Base-by-base conservation (phyloP, 345 rosid species). In the Adansonia digitata region DNA sequence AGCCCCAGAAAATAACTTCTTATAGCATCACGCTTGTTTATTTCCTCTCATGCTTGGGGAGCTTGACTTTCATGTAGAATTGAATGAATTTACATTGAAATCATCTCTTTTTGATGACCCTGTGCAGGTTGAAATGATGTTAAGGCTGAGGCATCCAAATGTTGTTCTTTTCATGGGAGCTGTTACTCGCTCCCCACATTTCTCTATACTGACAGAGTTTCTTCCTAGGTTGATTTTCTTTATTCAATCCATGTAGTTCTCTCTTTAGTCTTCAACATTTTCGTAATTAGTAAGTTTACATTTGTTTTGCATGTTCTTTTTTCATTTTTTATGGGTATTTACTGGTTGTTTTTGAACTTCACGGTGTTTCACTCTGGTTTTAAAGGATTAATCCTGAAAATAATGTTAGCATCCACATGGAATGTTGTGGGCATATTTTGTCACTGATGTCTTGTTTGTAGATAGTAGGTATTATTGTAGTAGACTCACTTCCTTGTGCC, bases 111-210 rank as follows among this genome's bases (percentile, higher is more conserved):
- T 59, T 26, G 13, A 67, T 45, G 70, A 75, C 24, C 74, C 71
- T 74, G 14, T 64, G 77, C 86, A 93, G 98, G 89, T 86, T 87
- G 97, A 91, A 84, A 90, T 95, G 81, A 95, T 95, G 99, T 82
- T 90, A 81, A 83, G 97, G 77, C 80, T 95, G 84, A 88, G 99
- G 77, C 99, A 95, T 81, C 99, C 99, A 34, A 95, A 95, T 59
- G 97, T 95, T 75, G 99, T 95, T 78, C 98, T 93, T 75, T 95
- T 95, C 88, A 93, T 95, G 99, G 99, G 98, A 82, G 98, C 99
- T 34, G 98, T 95, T 78, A 90, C 97, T 64, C 91, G 90, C 43
- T 79, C 91, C 5, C 99, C 98, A 40, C 88, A 95, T 83, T 84
- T 95, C 82, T 95, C 99, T 14, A 95, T 95, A 81, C 77, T 95